Evolutionary conservation across 2,329 filamentous ascomycete species (phyloP), one percentile per base, ranked within the genome.

Genomic region (Juglanconis oblonga): DNA sequence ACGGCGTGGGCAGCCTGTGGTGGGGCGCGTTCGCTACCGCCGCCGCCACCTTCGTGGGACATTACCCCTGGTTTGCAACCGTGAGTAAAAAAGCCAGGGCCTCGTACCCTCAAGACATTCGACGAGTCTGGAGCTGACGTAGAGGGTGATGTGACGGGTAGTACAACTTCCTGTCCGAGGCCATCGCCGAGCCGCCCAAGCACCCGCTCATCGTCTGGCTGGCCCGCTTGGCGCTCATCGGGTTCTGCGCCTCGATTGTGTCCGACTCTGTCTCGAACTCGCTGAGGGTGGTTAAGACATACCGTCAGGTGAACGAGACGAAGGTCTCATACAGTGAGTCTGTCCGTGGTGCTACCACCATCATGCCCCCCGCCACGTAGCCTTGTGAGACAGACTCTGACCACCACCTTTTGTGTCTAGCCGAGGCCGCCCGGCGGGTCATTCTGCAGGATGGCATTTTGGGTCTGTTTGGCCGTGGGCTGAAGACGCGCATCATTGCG

Each of bases 61-160:
- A 81, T 53, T 81, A 81, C 45, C 78, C 78, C 3, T 81, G 78
- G 78, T 81, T 80, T 59, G 78, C 77, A 9, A 81, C 78, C 0
- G 77, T 78, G 65, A 53, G 71, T 55, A 40, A 6, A 13, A 2
- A 29, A 31, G 4, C 6, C 33, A 24, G 24, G 24, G 24, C 24
- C 24, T 2, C 24, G 2, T 24, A 24, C 24, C 24, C 24, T 24
- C 24, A 24, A 24, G 24, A 24, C 24, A 24, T 24, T 2, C 24
- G 24, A 24, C 24, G 24, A 24, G 24, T 24, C 24, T 2, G 9
- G 44, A 47, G 17, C 44, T 47, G 17, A 48, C 5, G 4, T 6
- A 1, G 45, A 31, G 44, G 7, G 44, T 29, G 40, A 24, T 44
- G 40, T 47, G 44, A 6, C 11, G 17, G 2, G 31, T 52, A 79